phyloP scores from a whole-genome alignment of 2,329 filamentous ascomycete species.

The Ophiostoma sp. region DNA sequence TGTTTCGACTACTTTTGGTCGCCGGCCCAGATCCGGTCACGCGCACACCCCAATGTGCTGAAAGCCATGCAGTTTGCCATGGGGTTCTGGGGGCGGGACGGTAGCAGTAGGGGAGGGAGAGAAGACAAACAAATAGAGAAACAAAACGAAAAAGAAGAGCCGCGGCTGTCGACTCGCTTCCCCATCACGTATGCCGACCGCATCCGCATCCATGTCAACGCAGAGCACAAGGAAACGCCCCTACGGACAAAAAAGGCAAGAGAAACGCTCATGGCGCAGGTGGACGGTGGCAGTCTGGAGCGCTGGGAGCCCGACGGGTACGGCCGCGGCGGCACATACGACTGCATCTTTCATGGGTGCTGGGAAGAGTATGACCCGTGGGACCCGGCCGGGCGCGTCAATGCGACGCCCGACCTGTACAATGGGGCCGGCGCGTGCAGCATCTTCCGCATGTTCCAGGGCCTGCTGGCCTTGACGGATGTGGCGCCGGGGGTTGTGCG shows the following conservation, averaged over 20 bases:
- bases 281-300: constrained; percentile 66
- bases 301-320: constrained; percentile 68
- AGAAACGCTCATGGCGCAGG: constrained; percentile 57
- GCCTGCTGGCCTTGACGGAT: constrained; percentile 49
- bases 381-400: constrained; percentile 49
- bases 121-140: neutral
- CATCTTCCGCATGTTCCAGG: constrained; percentile 57
- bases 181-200: constrained; percentile 66
- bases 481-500: constrained; percentile 47
- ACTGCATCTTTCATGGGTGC: constrained; percentile 48
- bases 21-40: constrained; percentile 62
- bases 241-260: constrained; percentile 22
- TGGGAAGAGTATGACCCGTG: constrained; percentile 55
- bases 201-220: constrained; percentile 58
- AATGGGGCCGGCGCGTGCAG: constrained; percentile 54
- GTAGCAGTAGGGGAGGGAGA: constrained; percentile 12
- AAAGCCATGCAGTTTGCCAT: constrained; percentile 61
- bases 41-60: constrained; percentile 60
- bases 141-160: neutral
- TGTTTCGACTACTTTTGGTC: constrained; percentile 74
- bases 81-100: constrained; percentile 52
- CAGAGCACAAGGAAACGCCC: constrained; percentile 32
- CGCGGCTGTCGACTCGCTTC: constrained; percentile 41
- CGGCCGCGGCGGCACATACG: constrained; percentile 52
- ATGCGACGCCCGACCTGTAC: constrained; percentile 52